Evolutionary conservation across 768 basidiomycete species (phyloP).

Genomic region (Roridomyces roridus): DNA sequence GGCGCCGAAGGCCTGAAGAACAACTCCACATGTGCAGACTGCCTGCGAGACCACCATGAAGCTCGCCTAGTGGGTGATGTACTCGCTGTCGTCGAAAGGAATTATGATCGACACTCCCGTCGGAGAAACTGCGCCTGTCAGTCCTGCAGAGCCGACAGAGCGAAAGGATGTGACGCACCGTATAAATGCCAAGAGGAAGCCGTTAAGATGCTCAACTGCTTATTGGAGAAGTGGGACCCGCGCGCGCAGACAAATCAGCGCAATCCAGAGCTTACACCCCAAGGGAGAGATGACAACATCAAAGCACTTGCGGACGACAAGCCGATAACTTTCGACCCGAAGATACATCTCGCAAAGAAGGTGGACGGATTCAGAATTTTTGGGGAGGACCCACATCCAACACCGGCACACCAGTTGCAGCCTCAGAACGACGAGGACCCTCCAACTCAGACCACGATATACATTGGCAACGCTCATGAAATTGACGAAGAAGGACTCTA

Average conservation of each 20-base stretch:
- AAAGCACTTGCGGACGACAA: not conserved
- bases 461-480: not conserved
- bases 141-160: not conserved
- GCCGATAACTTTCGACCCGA: not conserved
- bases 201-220: not conserved
- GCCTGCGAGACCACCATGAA: not conserved
- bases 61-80: not conserved
- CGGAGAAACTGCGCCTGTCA: not conserved
- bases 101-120: not conserved
- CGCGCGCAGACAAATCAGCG: not conserved
- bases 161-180: not conserved
- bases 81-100: not conserved
- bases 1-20: slow-evolving; percentile 11
- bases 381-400: not conserved
- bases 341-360: not conserved
- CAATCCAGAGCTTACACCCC: not conserved
- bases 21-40: not conserved
- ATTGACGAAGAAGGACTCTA: not conserved
- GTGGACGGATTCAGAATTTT: not conserved
- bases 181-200: slow-evolving; percentile 2
- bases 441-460: not conserved
- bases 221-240: slow-evolving; percentile 1
- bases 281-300: not conserved
- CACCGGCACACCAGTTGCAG: not conserved
- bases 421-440: not conserved